Conservation (phyloP, 2,329 filamentous ascomycete species). For the Pezicula neosporulosa region DNA sequence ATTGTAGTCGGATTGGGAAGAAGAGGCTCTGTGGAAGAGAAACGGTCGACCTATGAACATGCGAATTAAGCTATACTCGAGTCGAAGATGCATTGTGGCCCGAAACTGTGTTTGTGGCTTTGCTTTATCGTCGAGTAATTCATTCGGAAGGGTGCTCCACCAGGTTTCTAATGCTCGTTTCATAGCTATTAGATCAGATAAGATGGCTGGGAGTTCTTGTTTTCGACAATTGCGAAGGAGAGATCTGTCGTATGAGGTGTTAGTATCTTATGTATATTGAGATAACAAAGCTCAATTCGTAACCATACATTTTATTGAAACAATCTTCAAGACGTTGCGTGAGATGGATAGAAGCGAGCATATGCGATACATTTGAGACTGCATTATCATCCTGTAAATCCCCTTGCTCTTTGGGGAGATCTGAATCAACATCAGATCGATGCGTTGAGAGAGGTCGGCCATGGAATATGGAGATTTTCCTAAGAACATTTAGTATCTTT, state of each 20-base stretch:
- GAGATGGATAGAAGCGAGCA: slow-evolving; percentile 39
- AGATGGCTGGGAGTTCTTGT: background rate
- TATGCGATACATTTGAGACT: slow-evolving; percentile 39
- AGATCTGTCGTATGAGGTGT: background rate
- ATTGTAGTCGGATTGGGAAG: background rate
- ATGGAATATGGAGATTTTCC: slow-evolving; percentile 53
- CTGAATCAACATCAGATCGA: slow-evolving; percentile 49
- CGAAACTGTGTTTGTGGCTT: background rate
- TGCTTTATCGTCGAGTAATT: background rate
- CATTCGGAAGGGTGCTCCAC: background rate
- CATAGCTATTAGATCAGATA: background rate
- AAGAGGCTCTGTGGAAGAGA: background rate
- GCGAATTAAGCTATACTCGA: background rate
- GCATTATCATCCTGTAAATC: slow-evolving; percentile 34
- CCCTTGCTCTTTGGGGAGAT: slow-evolving; percentile 38
- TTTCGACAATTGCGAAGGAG: background rate
- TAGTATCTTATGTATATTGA: background rate
- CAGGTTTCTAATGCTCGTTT: background rate
- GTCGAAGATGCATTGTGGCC: background rate
- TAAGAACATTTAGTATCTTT: slow-evolving; percentile 20
- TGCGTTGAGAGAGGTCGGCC: slow-evolving; percentile 51
- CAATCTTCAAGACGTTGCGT: slow-evolving; percentile 22
- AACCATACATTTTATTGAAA: slow-evolving; percentile 21
- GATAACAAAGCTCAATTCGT: background rate
- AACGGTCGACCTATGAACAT: background rate